Evolutionary conservation across 176 grass and related monocot species (phyloP), one percentile per base, ranked within the genome.

Genomic region (Eleusine coracana): DNA sequence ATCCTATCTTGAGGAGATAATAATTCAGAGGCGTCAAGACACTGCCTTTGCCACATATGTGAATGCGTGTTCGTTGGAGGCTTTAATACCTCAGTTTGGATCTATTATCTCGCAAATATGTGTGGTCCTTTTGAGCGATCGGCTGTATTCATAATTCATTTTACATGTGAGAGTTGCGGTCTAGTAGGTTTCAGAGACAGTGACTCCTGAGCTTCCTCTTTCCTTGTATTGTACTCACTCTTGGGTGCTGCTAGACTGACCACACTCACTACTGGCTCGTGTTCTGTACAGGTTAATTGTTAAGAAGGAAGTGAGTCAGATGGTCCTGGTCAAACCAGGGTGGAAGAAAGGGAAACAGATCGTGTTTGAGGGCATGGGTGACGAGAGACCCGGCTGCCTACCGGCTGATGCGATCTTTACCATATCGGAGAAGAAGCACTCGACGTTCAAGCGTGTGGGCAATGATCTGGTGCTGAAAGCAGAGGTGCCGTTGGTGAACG

Each of bases 401-500:
- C 89, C 96, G 0, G 87, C 88, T 34, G 92, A 98, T 58, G 75
- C 94, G 7, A 25, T 91, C 74, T 86, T 91, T 17, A 80, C 73
- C 70, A 68, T 98, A 13, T 87, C 84, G 0, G 92, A 98, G 76
- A 93, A 95, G 89, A 94, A 90, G 73, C 96, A 95, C 75, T 73
- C 84, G 1, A 31, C 78, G 61, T 98, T 95, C 85, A 98, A 98
- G 90, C 81, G 92, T 60, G 89, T 82, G 10, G 96, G 89, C 45
- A 80, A 95, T 15, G 92, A 98, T 34, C 84, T 98, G 31, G 92
- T 98, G 62, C 83, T 98, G n/a, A 98, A 98, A 82, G 86, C 86
- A 4, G 89, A 98, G 86, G 90, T 98, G 68, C 90, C 96, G 42
- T 55, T 98, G 72, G 88, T 90, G 81, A 85, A 83, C 79, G 96